Evolutionary conservation across 2,329 filamentous ascomycete genomes (phyloP).

Genomic region (Tolypocladium inflatum): DNA sequence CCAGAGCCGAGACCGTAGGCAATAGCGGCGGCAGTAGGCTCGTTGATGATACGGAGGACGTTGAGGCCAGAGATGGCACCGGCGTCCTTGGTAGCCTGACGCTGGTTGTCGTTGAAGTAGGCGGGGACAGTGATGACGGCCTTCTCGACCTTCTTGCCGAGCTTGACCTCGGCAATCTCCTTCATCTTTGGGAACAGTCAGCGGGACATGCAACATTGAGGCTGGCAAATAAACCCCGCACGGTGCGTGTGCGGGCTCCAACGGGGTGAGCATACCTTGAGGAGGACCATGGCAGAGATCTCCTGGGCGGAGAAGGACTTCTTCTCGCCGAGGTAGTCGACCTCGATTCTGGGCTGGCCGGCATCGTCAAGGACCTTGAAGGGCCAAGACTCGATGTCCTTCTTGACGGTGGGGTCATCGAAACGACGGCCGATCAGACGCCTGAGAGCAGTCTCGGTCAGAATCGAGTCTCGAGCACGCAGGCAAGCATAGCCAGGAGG

Average conservation of each 20-base stretch:
- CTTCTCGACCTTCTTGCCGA: constrained; percentile 98
- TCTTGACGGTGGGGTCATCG: constrained; percentile 94
- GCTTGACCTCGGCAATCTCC: constrained; percentile 96
- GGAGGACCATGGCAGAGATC: constrained; percentile 97
- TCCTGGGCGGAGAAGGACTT: constrained; percentile 98
- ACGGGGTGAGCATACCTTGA: constrained; percentile 57
- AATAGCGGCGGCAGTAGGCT: constrained; percentile 95
- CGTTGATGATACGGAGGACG: constrained; percentile 99
- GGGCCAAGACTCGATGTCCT: constrained; percentile 97
- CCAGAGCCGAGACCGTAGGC: constrained; percentile 94
- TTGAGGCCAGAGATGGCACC: constrained; percentile 96
- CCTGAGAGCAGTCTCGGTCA: constrained; percentile 38
- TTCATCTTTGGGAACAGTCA: constrained; percentile 63
- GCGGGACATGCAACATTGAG: background rate
- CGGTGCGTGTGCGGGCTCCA: background rate
- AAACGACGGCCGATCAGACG: constrained; percentile 95
- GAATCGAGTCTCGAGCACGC: background rate
- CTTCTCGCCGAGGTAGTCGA: constrained; percentile 88
- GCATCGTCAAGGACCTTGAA: constrained; percentile 94
- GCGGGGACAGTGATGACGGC: constrained; percentile 97
- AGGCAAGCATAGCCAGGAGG: background rate
- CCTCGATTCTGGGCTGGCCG: constrained; percentile 84
- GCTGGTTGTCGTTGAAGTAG: constrained; percentile 99
- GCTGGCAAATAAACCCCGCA: background rate
- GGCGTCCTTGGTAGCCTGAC: constrained; percentile 98